Conservation (phyloP, 176 grass and related monocot species). For the Paspalum notatum region DNA sequence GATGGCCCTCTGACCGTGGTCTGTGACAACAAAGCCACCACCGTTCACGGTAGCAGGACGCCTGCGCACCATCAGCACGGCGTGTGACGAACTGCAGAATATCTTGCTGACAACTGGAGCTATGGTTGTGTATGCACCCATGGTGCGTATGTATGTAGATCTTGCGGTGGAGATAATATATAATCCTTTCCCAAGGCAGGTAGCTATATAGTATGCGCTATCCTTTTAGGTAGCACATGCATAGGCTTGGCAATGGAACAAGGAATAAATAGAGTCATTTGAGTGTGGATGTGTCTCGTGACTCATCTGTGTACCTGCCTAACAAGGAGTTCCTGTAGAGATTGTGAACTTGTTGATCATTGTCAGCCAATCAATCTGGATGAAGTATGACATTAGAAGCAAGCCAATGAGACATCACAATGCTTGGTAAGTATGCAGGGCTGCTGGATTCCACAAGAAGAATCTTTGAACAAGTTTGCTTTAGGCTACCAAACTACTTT, state of each 20-base stretch:
- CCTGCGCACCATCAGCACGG: constrained; percentile 65
- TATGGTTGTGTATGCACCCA: constrained; percentile 57
- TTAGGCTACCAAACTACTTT: constrained; percentile 60
- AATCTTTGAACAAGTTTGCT: constrained; percentile 81
- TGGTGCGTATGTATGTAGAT: constrained; percentile 21
- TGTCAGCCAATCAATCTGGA: constrained; percentile 31
- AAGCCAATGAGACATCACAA: constrained; percentile 6
- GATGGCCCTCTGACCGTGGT: constrained; percentile 52
- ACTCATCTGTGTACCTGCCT: constrained; percentile 36
- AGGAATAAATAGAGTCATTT: constrained; percentile 55
- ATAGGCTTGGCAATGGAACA: constrained; percentile 24
- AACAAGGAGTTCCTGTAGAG: constrained; percentile 26
- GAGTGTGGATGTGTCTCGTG: constrained; percentile 54
- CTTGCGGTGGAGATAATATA: constrained; percentile 21
- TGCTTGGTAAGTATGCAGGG: constrained; percentile 1
- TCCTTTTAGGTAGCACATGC: background rate
- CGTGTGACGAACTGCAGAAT: constrained; percentile 63
- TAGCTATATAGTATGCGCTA: too few species aligned
- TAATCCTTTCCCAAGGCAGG: too few species aligned
- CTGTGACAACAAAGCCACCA: constrained; percentile 75
- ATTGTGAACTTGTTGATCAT: constrained; percentile 28
- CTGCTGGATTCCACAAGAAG: constrained; percentile 35
- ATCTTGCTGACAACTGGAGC: constrained; percentile 82
- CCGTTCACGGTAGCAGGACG: constrained; percentile 68
- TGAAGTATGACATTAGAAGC: constrained; percentile 30